phyloP scores from a whole-genome alignment of 2,329 filamentous ascomycete genomes.

The Xylariaceae sp. region DNA sequence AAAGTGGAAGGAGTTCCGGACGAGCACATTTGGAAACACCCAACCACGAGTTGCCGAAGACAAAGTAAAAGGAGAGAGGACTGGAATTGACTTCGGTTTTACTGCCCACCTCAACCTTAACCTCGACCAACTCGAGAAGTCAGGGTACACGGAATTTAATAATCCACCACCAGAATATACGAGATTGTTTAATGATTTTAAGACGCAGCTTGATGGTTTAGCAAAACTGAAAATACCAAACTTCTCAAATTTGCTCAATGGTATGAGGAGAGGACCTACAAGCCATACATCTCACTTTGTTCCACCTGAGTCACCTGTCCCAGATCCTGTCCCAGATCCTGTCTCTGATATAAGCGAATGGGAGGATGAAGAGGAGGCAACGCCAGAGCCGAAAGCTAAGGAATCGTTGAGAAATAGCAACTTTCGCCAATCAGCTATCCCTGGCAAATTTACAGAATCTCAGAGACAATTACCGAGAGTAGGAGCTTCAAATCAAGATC shows the following conservation, averaged over 20 bases:
- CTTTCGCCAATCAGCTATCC: constrained; percentile 16
- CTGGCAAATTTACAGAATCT: constrained; percentile 4
- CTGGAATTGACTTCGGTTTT: constrained; percentile 61
- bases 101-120: constrained; percentile 57
- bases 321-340: constrained; percentile 36
- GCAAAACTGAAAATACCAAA: constrained; percentile 37
- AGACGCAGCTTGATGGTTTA: constrained; percentile 47
- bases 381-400: constrained; percentile 11
- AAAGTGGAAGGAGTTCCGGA: constrained; percentile 74
- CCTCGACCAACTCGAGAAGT: constrained; percentile 44
- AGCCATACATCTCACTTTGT: constrained; percentile 17
- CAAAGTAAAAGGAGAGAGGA: constrained; percentile 41
- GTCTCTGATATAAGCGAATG: constrained; percentile 58
- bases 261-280: constrained; percentile 22
- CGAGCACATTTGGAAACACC: constrained; percentile 50
- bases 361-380: constrained; percentile 51
- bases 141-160: constrained; percentile 16
- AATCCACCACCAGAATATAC: constrained; percentile 51
- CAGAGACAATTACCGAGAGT: constrained; percentile 16
- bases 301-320: constrained; percentile 9
- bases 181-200: constrained; percentile 49
- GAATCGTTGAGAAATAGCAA: constrained; percentile 1
- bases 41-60: constrained; percentile 34
- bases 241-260: constrained; percentile 35
- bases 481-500: background rate